Percentiles rank a stretch among this genome's conserved stretches.
Evolutionary conservation across 1,284 basidiomycete species (phyloP).

Genomic region (Papiliotrema nemorosa): DNA sequence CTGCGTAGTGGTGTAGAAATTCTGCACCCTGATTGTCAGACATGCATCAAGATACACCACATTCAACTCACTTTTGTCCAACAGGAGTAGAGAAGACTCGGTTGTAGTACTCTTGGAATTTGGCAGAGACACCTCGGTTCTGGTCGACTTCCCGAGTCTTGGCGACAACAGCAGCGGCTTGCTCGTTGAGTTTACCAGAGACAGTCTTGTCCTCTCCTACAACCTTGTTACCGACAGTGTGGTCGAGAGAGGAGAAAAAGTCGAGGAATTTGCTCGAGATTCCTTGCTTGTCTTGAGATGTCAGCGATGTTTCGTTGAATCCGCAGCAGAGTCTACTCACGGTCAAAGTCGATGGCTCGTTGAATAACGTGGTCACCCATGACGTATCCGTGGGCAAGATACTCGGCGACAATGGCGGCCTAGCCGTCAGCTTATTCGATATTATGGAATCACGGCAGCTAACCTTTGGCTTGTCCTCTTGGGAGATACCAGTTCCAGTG

Average conservation of each 20-base stretch:
- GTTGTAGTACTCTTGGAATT: slow-evolving; percentile 70
- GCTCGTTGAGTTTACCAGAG: slow-evolving; percentile 63
- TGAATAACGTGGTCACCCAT: slow-evolving; percentile 75
- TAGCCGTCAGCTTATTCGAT: slow-evolving; percentile 1
- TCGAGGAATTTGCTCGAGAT: slow-evolving; percentile 78
- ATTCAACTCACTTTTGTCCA: slow-evolving; percentile 59
- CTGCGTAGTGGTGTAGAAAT: slow-evolving; percentile 65
- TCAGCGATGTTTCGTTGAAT: background rate
- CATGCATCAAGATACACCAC: background rate
- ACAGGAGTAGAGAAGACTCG: slow-evolving; percentile 69
- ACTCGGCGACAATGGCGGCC: slow-evolving; percentile 74
- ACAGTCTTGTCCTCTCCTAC: slow-evolving; percentile 57
- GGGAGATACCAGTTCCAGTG: slow-evolving; percentile 30
- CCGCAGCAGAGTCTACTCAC: slow-evolving; percentile 52
- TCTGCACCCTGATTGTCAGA: slow-evolving; percentile 38
- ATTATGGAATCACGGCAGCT: background rate
- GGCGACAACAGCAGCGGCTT: slow-evolving; percentile 56
- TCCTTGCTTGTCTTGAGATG: slow-evolving; percentile 65
- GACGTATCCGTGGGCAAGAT: slow-evolving; percentile 73
- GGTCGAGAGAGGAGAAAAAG: slow-evolving; percentile 70
- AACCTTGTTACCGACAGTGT: slow-evolving; percentile 61
- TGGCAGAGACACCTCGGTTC: slow-evolving; percentile 69
- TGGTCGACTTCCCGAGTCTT: slow-evolving; percentile 73
- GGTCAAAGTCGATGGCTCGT: slow-evolving; percentile 81
- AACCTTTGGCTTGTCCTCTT: slow-evolving; percentile 53